Conservation (phyloP, 331 rosid genomes). For the Ulmus americana region DNA sequence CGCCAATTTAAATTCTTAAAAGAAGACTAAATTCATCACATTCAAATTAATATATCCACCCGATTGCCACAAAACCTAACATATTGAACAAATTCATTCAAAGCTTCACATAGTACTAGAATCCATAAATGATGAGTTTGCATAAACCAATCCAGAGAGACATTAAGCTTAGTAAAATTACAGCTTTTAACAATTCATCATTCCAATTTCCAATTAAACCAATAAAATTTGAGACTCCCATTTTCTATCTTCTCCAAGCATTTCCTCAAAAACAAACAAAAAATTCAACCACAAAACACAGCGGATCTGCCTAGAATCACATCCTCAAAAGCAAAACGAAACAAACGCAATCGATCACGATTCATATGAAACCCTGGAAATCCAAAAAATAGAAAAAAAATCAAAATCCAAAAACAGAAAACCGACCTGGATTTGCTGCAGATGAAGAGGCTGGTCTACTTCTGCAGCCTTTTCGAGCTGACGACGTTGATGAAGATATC, state of each 20-base stretch:
- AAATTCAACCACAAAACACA: constrained; percentile 15
- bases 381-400: constrained; percentile 15
- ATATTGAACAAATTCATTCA: background rate
- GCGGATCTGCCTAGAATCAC: constrained; percentile 42
- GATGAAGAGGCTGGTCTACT: constrained; percentile 26
- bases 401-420: constrained; percentile 5
- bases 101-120: constrained; percentile 13
- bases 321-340: constrained; percentile 16
- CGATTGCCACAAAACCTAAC: no score
- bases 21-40: constrained; percentile 1
- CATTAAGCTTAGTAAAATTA: background rate
- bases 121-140: constrained; percentile 2
- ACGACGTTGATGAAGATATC: constrained; percentile 35
- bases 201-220: constrained; percentile 4
- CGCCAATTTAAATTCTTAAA: constrained; percentile 5
- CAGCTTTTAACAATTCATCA: constrained; percentile 1
- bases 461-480: constrained; percentile 37
- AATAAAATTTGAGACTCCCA: background rate
- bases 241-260: constrained; percentile 15
- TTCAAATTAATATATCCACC: background rate
- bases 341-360: constrained; percentile 3
- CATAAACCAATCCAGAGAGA: background rate
- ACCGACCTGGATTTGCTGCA: constrained; percentile 43
- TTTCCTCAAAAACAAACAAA: constrained; percentile 19
- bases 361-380: constrained; percentile 34